A percentile compares a stretch with the other conserved stretches of the same genome.
phyloP scores from a whole-genome alignment of 495 filamentous ascomycete species.

The Entonaema liquescens region DNA sequence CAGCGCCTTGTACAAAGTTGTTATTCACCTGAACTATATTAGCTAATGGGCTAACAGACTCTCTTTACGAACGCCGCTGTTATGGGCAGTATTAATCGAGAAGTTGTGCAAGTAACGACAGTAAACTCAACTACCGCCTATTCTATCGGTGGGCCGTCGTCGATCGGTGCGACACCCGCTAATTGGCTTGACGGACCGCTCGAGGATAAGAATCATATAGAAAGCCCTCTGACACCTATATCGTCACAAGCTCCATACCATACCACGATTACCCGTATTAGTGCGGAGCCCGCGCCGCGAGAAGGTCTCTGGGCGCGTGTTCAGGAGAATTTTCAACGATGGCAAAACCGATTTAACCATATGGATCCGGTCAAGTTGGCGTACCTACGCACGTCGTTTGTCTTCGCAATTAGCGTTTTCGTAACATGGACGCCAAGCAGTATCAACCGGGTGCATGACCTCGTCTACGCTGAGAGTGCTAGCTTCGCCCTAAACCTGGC shows the following conservation, averaged over 20 bases:
- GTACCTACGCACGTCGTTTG: conserved; percentile 80
- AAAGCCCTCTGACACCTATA: conserved; percentile 15
- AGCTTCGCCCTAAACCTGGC: conserved; percentile 75
- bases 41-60: conserved; percentile 21
- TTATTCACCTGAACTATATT: background rate
- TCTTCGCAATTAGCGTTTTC: conserved; percentile 81
- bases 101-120: conserved; percentile 45
- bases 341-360: conserved; percentile 48
- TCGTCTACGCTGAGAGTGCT: conserved; percentile 63
- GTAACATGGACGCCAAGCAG: conserved; percentile 87
- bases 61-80: conserved; percentile 44
- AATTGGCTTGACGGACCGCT: conserved; percentile 45
- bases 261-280: conserved; percentile 38
- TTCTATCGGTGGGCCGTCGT: conserved; percentile 18
- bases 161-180: conserved; percentile 22
- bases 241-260: conserved; percentile 29
- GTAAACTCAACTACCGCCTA: conserved; percentile 41
- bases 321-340: conserved; percentile 14
- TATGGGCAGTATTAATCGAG: conserved; percentile 45
- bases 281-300: conserved; percentile 31
- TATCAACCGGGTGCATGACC: conserved; percentile 77
- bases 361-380: conserved; percentile 72
- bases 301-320: conserved; percentile 25
- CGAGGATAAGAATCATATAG: conserved; percentile 26
- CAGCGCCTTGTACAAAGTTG: background rate